Conservation (phyloP, 1,284 basidiomycete genomes). For the Tylopilus sp. region DNA sequence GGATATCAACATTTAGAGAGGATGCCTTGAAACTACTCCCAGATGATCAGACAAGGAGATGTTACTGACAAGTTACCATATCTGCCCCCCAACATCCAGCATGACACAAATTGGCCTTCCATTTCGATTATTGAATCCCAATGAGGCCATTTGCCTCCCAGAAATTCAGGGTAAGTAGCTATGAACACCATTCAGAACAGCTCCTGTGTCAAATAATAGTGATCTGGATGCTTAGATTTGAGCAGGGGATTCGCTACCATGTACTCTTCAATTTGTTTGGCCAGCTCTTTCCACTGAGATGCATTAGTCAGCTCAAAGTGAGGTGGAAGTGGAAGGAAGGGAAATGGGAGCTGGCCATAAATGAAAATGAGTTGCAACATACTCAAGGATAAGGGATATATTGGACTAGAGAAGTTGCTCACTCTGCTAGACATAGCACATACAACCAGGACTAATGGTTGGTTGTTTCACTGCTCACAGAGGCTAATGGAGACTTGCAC, state of each 20-base stretch:
- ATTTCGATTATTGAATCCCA: neutral
- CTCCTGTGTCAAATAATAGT: neutral
- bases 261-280: neutral
- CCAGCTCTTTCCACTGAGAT: neutral
- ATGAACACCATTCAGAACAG: neutral
- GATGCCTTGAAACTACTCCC: neutral
- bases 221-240: neutral
- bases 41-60: neutral
- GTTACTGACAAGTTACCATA: too few species aligned
- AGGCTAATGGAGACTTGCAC: neutral
- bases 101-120: neutral
- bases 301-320: neutral
- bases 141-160: neutral
- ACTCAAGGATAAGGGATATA: neutral
- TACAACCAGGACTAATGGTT: too few species aligned
- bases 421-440: neutral
- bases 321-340: neutral
- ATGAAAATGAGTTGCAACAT: neutral
- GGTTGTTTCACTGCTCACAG: neutral
- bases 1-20: neutral
- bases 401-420: neutral
- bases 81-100: neutral
- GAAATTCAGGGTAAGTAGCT: neutral
- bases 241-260: neutral
- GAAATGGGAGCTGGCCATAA: neutral